Evolutionary conservation across 192 early-diverging fungal genomes (phyloP), one percentile per base, ranked within the genome.

Genomic region (Coemansia sp.): DNA sequence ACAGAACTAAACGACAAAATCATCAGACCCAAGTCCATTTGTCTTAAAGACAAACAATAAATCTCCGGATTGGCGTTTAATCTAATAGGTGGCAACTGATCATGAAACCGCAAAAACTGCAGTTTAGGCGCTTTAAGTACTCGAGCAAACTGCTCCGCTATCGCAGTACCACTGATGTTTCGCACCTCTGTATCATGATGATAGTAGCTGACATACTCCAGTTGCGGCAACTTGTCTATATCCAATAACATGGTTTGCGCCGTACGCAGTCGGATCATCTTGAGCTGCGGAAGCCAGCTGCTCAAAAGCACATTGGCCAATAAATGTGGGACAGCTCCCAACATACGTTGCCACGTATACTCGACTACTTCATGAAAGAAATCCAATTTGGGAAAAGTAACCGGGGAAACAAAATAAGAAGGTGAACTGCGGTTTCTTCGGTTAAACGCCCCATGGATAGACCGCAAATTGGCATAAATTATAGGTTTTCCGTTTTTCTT

Each of bases 11-110:
- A 60, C 6, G 75, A 68, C 2, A 71, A 5, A 22, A 63, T 56
- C 1, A 65, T 65, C 57, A 71, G 36, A 1, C 69, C 69, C 3
- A 76, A 8, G 42, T 71, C 66, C 61, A 76, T 31, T n/a, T 48
- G 61, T 42, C 33, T 17, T 0, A 76, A 25, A 11, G 50, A 4
- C 25, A 31, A 14, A 25, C 75, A 71, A 12, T 11, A 5, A 4
- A 71, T 48, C 3, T 54, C 20, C 4, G 63, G 32, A 5, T 20
- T 12, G 1, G 25, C 32, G 14, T 30, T 12, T 17, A 57, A 4
- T 17, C 36, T n/a, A 38, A 57, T 30, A 2, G 75, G 36, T 0
- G 68, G 75, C 7, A 76, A 8, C 14, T 65, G 66, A 66, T 76
- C 75, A 34, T 68, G 38, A 38, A 61, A 64, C 20, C 33, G 17